These are phyloP conservation scores for Puccinellia tenuiflora DNA, from an alignment of 176 grass and related monocot genomes.

Conservation along the genomic window DNA sequence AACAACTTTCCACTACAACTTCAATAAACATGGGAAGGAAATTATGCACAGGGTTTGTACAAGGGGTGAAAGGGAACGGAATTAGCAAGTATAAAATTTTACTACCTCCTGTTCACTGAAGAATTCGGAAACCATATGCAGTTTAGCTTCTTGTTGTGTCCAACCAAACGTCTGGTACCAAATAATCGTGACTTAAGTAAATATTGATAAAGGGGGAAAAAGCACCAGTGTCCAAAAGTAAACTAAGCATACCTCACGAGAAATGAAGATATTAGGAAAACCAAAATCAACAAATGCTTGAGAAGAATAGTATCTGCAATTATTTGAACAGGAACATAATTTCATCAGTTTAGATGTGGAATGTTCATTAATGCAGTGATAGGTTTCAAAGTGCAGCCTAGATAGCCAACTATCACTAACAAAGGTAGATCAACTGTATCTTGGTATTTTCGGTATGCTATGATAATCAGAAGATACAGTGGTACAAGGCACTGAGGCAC, in stretches of 20 bases:
- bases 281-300: constrained; percentile 90
- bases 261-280: constrained; percentile 94
- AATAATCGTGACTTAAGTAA: constrained; percentile 4
- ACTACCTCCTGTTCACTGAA: constrained; percentile 92
- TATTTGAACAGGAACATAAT: not conserved
- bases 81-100: constrained; percentile 26
- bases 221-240: not conserved
- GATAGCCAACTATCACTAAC: not conserved
- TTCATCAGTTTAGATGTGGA: not conserved
- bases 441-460: not conserved
- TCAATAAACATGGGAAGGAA: constrained; percentile 66
- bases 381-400: not conserved
- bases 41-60: constrained; percentile 33
- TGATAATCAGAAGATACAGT: not conserved
- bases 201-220: not conserved
- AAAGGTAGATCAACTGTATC: not conserved
- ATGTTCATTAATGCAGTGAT: not conserved
- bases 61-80: not conserved
- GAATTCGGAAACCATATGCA: constrained; percentile 93
- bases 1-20: constrained; percentile 99
- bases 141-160: constrained; percentile 76
- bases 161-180: constrained; percentile 81
- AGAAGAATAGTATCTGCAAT: constrained; percentile 90
- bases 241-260: constrained; percentile 77
- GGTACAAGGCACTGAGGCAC: not conserved